Conservation (phyloP, 768 basidiomycete species). For the Suillus weaverae region DNA sequence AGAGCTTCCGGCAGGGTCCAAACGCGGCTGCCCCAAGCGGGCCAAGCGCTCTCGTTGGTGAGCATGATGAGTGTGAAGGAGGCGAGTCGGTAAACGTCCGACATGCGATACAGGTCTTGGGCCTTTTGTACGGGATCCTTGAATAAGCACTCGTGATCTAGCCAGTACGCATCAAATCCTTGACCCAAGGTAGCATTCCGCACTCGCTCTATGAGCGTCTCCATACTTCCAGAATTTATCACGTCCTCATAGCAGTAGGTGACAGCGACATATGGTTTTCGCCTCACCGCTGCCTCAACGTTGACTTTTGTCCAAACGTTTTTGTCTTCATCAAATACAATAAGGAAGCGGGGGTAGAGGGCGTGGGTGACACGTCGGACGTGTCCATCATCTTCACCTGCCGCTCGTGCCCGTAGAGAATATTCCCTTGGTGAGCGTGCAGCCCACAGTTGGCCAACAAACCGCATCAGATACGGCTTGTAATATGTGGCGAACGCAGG, state of each 20-base stretch:
- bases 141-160: slow-evolving; percentile 14
- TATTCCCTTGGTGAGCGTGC: slow-evolving; percentile 22
- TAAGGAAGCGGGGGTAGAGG: slow-evolving; percentile 17
- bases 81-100: slow-evolving; percentile 22
- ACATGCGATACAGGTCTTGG: slow-evolving; percentile 25
- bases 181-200: slow-evolving; percentile 8
- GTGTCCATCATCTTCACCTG: slow-evolving; percentile 3
- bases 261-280: slow-evolving; percentile 19
- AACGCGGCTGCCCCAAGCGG: slow-evolving; percentile 21
- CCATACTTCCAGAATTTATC: background rate
- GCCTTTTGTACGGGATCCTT: slow-evolving; percentile 4
- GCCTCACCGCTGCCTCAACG: slow-evolving; percentile 7
- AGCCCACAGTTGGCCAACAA: slow-evolving; percentile 25
- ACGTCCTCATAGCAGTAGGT: slow-evolving; percentile 21
- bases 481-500: slow-evolving; percentile 14
- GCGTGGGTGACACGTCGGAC: slow-evolving; percentile 13
- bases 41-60: slow-evolving; percentile 15
- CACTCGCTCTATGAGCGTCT: background rate
- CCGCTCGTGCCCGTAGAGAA: slow-evolving; percentile 15
- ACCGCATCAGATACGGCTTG: slow-evolving; percentile 19
- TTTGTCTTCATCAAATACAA: slow-evolving; percentile 11
- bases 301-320: slow-evolving; percentile 8
- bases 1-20: slow-evolving; percentile 26
- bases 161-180: slow-evolving; percentile 23
- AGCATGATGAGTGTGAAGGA: slow-evolving; percentile 27